A percentile compares a stretch with the other conserved stretches of the same genome.
Conservation (phyloP, 2,329 filamentous ascomycete genomes). For the Septoria linicola region DNA sequence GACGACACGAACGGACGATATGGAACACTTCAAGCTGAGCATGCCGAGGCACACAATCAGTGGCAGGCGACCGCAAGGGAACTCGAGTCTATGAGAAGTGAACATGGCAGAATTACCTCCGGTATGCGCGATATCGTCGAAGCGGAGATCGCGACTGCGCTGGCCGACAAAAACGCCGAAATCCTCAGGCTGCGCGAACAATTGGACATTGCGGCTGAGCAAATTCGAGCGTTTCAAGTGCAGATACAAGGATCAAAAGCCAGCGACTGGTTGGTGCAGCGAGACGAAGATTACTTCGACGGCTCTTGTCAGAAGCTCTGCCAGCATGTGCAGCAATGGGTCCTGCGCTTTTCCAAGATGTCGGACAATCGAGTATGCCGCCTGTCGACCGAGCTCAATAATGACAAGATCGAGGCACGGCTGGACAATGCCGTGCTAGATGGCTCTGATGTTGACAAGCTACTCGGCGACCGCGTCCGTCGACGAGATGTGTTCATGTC, state of each 20-base stretch:
- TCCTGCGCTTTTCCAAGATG: slow-evolving; percentile 95
- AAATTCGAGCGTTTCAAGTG: slow-evolving; percentile 59
- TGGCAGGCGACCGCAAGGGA: slow-evolving; percentile 62
- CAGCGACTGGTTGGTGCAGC: slow-evolving; percentile 74
- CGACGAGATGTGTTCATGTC: slow-evolving; percentile 97
- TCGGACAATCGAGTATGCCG: slow-evolving; percentile 89
- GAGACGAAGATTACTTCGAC: slow-evolving; percentile 94
- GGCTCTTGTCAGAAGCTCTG: slow-evolving; percentile 90
- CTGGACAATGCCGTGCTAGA: slow-evolving; percentile 94
- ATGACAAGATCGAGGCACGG: slow-evolving; percentile 90
- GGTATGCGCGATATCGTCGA: slow-evolving; percentile 63
- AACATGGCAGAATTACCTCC: slow-evolving; percentile 62
- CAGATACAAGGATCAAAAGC: slow-evolving; percentile 56
- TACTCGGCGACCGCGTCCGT: slow-evolving; percentile 81
- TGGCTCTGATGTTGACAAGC: slow-evolving; percentile 85
- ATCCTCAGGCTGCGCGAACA: slow-evolving; percentile 75
- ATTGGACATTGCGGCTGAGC: slow-evolving; percentile 67
- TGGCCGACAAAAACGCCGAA: slow-evolving; percentile 82
- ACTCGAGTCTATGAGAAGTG: slow-evolving; percentile 65
- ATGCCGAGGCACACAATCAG: slow-evolving; percentile 54
- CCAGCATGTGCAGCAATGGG: slow-evolving; percentile 96
- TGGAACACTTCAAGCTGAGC: slow-evolving; percentile 64
- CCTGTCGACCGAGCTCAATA: slow-evolving; percentile 76
- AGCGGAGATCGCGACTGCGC: slow-evolving; percentile 60
- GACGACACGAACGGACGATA: slow-evolving; percentile 73